Evolutionary conservation across 441 rosid genomes (phyloP), one percentile per base, ranked within the genome.

Genomic region (Populus hybrid): DNA sequence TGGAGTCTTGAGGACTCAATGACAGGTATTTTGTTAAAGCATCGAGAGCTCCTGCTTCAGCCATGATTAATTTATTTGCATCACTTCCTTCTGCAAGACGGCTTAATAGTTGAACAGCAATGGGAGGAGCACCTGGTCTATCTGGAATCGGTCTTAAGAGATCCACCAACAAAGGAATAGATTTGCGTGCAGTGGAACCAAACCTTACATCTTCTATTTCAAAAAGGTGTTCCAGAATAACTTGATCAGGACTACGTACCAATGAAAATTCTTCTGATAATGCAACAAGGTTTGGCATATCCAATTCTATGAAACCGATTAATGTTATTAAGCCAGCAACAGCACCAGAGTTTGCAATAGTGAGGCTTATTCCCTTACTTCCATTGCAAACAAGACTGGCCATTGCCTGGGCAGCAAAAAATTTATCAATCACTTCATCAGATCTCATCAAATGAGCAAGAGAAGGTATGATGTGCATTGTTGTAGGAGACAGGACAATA

Each of bases 131-230:
- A 82, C 85, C 83, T 6, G 93, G 97, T 85, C 97, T 89, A 75
- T 94, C 97, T 73, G 98, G 95, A 73, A 94, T 89, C 21, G 99
- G 99, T 85, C 89, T 89, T 86, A 95, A 82, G 76, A 92, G 92
- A 87, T 95, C 99, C 79, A 95, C 99, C 82, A 95, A 85, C 75
- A 91, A 83, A 71, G 99, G 98, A 83, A 95, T 91, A 80, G 93
- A 87, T 83, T 91, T 91, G 4, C 92, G 93, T 64, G 98, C 89
- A 64, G 87, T 79, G 80, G 96, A 89, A 68, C 97, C 98, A 82
- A 84, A 75, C 82, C 92, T 89, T 66, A 95, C 88, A 82, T 92
- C 98, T 83, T 93, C 98, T 69, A 91, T 83, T 75, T 89, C 89
- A 76, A 95, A 93, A 79, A 95, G 94, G 71, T 80, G 85, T 78